phyloP scores from a whole-genome alignment of 1,139 yeast genomes.

The Yamadazyma aaseri region DNA sequence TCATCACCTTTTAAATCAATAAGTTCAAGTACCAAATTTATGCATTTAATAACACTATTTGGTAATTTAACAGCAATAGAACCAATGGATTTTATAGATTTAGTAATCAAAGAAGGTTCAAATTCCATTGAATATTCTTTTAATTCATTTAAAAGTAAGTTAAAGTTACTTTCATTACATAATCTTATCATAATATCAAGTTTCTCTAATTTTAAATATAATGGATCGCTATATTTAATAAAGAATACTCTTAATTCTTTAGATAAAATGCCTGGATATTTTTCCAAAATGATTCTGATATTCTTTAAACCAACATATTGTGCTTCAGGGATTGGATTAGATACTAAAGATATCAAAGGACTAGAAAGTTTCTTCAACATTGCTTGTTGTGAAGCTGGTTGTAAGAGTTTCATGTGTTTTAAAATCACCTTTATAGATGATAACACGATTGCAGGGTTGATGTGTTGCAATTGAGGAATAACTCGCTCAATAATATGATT shows the following conservation, averaged over 20 bases:
- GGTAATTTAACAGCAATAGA: constrained; percentile 82
- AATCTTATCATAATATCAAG: constrained; percentile 86
- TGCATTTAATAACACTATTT: constrained; percentile 62
- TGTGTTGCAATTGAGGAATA: constrained; percentile 95
- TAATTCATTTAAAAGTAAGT: constrained; percentile 74
- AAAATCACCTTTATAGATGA: constrained; percentile 82
- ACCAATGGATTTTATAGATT: constrained; percentile 81
- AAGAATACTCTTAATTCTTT: constrained; percentile 88
- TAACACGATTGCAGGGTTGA: constrained; percentile 91
- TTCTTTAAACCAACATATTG: constrained; percentile 94
- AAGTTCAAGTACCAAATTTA: constrained; percentile 71
- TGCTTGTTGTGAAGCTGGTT: constrained; percentile 30
- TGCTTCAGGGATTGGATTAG: constrained; percentile 86
- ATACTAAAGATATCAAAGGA: constrained; percentile 85
- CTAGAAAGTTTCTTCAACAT: constrained; percentile 79
- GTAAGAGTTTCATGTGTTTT: constrained; percentile 60
- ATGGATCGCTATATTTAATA: constrained; percentile 91
- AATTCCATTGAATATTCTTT: constrained; percentile 94
- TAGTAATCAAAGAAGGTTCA: constrained; percentile 82
- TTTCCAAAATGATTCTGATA: constrained; percentile 84
- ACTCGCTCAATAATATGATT: constrained; percentile 87
- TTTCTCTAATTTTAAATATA: constrained; percentile 89
- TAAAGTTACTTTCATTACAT: constrained; percentile 68
- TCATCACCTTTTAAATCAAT: constrained; percentile 75
- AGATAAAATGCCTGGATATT: constrained; percentile 76